Evolutionary conservation across 768 basidiomycete genomes (phyloP).

Genomic region (Chalciporus pseudorubinellus): DNA sequence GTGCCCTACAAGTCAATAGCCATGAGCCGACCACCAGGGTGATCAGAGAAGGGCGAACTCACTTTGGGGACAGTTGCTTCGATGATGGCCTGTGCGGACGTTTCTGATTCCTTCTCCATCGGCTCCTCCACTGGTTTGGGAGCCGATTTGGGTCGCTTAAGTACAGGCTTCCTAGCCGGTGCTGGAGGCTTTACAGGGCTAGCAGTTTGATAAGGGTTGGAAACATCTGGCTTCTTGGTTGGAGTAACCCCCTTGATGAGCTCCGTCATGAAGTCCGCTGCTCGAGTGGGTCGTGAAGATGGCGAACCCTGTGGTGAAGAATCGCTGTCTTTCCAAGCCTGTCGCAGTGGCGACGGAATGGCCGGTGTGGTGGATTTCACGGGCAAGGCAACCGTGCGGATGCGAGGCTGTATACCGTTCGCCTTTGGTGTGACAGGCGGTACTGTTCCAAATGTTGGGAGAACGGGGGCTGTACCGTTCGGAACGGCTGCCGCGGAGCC

Average conservation of each 20-base stretch:
- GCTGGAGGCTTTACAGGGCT: conserved; percentile 58
- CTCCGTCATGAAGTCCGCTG: conserved; percentile 66
- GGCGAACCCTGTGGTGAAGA: conserved; percentile 36
- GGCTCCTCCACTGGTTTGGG: conserved; percentile 37
- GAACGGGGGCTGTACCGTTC: conserved; percentile 24
- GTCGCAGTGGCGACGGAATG: conserved; percentile 71
- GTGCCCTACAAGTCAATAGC: conserved; percentile 51
- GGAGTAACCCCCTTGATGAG: conserved; percentile 72
- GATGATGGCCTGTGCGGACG: conserved; percentile 66
- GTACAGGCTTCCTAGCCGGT: conserved; percentile 39
- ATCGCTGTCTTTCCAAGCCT: conserved; percentile 59
- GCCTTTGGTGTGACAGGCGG: conserved; percentile 26
- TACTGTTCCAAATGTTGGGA: conserved; percentile 24
- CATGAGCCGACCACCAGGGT: conserved; percentile 7
- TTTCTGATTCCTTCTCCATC: conserved; percentile 27
- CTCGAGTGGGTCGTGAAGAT: conserved; percentile 49
- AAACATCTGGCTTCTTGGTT: conserved; percentile 60
- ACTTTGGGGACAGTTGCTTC: conserved; percentile 78
- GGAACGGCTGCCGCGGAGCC: conserved; percentile 26
- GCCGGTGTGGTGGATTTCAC: conserved; percentile 59
- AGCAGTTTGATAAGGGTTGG: conserved; percentile 76
- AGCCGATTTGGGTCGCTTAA: conserved; percentile 37
- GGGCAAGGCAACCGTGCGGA: conserved; percentile 40
- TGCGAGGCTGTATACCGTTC: conserved; percentile 30
- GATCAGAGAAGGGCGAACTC: conserved; percentile 17